Conservation (phyloP, 2,329 filamentous ascomycete genomes). For the Sordariomycetes sp. region DNA sequence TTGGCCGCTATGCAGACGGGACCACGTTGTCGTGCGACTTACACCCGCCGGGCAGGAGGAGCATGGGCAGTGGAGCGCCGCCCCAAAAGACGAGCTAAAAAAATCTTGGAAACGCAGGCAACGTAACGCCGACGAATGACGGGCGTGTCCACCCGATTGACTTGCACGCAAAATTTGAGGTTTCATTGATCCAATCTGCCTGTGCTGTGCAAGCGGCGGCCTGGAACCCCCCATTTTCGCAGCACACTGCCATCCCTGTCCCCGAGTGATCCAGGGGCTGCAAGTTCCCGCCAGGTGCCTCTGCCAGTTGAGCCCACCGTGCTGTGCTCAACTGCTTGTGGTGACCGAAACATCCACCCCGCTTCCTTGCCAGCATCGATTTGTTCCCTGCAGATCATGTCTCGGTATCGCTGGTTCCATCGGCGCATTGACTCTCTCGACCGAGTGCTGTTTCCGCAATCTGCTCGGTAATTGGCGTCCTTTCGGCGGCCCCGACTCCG, state of each 20-base stretch:
- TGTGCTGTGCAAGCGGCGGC: too few species aligned
- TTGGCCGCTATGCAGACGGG: neutral
- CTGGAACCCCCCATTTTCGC: neutral
- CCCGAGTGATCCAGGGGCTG: too few species aligned
- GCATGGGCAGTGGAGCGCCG: too few species aligned
- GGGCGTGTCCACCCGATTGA: neutral
- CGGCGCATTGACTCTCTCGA: neutral
- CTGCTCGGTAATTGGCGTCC: neutral
- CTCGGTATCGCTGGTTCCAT: neutral
- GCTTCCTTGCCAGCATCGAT: neutral
- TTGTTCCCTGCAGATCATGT: constrained; percentile 1
- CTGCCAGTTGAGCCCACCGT: neutral
- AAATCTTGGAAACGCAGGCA: neutral
- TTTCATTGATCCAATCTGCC: neutral
- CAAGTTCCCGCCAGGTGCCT: too few species aligned
- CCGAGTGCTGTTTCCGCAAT: neutral
- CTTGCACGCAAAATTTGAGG: neutral
- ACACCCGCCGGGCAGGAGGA: neutral
- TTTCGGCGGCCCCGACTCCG: neutral
- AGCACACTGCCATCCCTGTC: neutral
- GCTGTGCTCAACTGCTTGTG: too few species aligned
- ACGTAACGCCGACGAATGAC: neutral
- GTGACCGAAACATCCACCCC: neutral
- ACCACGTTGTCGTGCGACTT: neutral
- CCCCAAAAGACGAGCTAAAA: neutral